Conservation (phyloP, 352 stramenopile genomes). For the Plasmopara halstedii region DNA sequence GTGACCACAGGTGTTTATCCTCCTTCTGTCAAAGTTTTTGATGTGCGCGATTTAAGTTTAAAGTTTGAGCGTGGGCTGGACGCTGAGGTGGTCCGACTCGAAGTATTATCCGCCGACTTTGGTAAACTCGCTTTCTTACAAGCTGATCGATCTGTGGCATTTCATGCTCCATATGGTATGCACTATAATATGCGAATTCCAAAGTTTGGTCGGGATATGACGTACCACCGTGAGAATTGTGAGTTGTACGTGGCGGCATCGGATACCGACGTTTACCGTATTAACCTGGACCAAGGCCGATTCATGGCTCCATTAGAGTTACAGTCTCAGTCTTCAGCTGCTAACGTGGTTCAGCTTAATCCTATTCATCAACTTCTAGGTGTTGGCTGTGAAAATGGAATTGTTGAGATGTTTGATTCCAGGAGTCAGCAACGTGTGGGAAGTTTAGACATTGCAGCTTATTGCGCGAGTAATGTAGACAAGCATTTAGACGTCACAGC, state of each 20-base stretch:
- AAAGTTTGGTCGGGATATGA: conserved; percentile 96
- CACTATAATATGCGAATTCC: conserved; percentile 96
- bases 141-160: conserved; percentile 93
- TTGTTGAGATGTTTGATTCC: conserved; percentile 95
- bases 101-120: conserved; percentile 94
- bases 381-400: conserved; percentile 90
- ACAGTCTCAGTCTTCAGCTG: conserved; percentile 33
- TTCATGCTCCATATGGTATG: conserved; percentile 97
- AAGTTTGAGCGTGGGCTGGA: conserved; percentile 99
- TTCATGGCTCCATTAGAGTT: conserved; percentile 89
- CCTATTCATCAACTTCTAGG: conserved; percentile 87
- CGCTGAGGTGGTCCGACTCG: conserved; percentile 94
- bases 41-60: conserved; percentile 94
- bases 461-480: conserved; percentile 12
- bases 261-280: conserved; percentile 89
- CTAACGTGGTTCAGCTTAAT: conserved; percentile 89
- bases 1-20: conserved; percentile 96
- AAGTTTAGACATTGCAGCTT: conserved; percentile 45
- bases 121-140: conserved; percentile 97
- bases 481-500: conserved; percentile 87
- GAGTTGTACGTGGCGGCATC: conserved; percentile 93
- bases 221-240: conserved; percentile 94
- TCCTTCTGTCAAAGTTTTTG: conserved; percentile 93
- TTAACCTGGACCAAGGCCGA: conserved; percentile 97
- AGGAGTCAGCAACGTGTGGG: conserved; percentile 69